Percentiles rank a stretch among this genome's conserved stretches.
Conservation (phyloP, 768 basidiomycete species). For the Psilocybe subaeruginosa region DNA sequence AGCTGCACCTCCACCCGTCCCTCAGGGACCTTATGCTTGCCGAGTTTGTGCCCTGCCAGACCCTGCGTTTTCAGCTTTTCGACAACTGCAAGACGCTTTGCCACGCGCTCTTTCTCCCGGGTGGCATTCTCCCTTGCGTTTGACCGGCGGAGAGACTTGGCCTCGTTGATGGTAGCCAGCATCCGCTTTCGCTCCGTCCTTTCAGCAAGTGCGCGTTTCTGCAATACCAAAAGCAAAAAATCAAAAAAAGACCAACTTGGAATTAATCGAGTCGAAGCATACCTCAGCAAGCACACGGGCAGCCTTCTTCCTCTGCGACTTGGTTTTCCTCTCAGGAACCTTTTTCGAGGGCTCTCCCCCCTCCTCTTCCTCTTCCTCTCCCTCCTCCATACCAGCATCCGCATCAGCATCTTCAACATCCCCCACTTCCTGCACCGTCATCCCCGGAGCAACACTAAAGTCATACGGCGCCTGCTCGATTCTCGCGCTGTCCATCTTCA, state of each 20-base stretch:
- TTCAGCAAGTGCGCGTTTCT: conserved; percentile 71
- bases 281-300: conserved; percentile 69
- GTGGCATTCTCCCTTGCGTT: conserved; percentile 34
- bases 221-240: neutral
- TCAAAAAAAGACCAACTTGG: neutral
- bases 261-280: conserved; percentile 15
- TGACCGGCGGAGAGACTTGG: conserved; percentile 52
- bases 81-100: conserved; percentile 44
- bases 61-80: conserved; percentile 62
- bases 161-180: conserved; percentile 57
- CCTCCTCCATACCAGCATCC: conserved; percentile 18
- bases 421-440: conserved; percentile 55
- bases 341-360: conserved; percentile 40
- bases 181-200: conserved; percentile 63
- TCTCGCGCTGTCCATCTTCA: conserved; percentile 56
- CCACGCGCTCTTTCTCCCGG: conserved; percentile 45
- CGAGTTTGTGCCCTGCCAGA: conserved; percentile 73
- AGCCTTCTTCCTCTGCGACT: conserved; percentile 66
- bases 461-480: conserved; percentile 33
- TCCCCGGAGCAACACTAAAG: conserved; percentile 56
- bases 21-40: conserved; percentile 77
- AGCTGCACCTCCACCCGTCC: conserved; percentile 82
- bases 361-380: conserved; percentile 26
- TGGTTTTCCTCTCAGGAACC: conserved; percentile 44
- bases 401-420: conserved; percentile 42